Percentiles rank a stretch among this genome's conserved stretches.
These are phyloP conservation scores for Globomyces pollinis-pini DNA, from an alignment of 192 early-diverging fungal genomes.

Conservation along the genomic window DNA sequence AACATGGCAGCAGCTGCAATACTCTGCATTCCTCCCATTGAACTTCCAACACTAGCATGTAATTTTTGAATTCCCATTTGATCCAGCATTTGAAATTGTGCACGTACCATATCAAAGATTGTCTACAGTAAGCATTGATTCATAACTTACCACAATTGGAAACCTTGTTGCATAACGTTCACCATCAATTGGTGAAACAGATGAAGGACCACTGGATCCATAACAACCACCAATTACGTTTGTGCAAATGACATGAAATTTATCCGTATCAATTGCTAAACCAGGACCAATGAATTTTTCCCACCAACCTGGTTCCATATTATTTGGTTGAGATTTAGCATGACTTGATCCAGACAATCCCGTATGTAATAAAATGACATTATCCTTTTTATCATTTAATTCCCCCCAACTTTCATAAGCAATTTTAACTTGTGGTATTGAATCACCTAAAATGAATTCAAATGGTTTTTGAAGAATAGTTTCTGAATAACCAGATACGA, in stretches of 20 bases:
- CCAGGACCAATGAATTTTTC: constrained; percentile 96
- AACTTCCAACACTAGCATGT: constrained; percentile 79
- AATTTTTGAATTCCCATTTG: constrained; percentile 66
- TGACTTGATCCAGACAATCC: constrained; percentile 87
- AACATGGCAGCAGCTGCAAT: constrained; percentile 75
- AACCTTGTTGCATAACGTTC: constrained; percentile 82
- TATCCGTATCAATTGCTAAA: constrained; percentile 80
- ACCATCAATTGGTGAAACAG: constrained; percentile 64
- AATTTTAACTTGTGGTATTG: constrained; percentile 66
- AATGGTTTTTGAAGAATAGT: constrained; percentile 41
- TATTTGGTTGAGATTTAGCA: constrained; percentile 76
- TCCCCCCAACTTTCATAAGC: constrained; percentile 98
- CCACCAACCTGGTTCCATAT: constrained; percentile 88
- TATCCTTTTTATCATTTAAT: constrained; percentile 68
- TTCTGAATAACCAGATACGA: not conserved
- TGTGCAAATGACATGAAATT: constrained; percentile 92
- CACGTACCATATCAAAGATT: constrained; percentile 92
- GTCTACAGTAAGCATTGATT: no score
- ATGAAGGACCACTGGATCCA: constrained; percentile 86
- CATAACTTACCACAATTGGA: constrained; percentile 79
- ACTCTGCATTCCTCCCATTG: constrained; percentile 93
- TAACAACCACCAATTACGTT: constrained; percentile 96
- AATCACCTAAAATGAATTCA: constrained; percentile 72
- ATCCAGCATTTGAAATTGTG: constrained; percentile 84
- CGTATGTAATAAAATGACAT: constrained; percentile 91